Conservation (phyloP, 164 flowering plant species). For the Magnolia officinalis region DNA sequence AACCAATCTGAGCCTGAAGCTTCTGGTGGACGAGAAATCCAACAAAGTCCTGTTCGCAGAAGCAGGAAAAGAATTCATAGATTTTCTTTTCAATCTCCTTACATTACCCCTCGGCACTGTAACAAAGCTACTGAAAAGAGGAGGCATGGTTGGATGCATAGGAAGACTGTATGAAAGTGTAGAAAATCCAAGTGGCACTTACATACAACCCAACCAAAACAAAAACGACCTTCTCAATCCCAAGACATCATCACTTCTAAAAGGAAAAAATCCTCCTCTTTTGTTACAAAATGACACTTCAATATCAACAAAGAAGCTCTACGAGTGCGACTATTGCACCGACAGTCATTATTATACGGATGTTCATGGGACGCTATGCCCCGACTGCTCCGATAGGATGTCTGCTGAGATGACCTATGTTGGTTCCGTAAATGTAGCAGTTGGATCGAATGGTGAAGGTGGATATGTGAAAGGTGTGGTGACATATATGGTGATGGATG, state of each 20-base stretch:
- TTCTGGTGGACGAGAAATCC: slow-evolving; percentile 9
- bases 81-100: slow-evolving; percentile 59
- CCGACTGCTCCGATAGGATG: neutral
- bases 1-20: slow-evolving; percentile 3
- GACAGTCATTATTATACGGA: neutral
- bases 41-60: slow-evolving; percentile 36
- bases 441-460: neutral
- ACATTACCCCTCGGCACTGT: slow-evolving; percentile 4
- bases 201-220: neutral
- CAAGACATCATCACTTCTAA: neutral
- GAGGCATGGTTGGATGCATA: slow-evolving; percentile 53
- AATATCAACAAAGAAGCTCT: neutral
- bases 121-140: slow-evolving; percentile 30
- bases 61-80: slow-evolving; percentile 56
- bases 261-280: neutral
- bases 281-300: neutral
- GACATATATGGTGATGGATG: slow-evolving; percentile 49
- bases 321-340: neutral
- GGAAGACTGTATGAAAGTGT: slow-evolving; percentile 1
- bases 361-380: neutral
- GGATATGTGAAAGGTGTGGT: slow-evolving; percentile 40
- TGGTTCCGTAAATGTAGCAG: neutral
- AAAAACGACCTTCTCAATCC: neutral
- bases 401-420: neutral
- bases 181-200: neutral